A percentile compares a stretch with the other conserved stretches of the same genome.
phyloP scores from a whole-genome alignment of 768 basidiomycete genomes.

The Boletus rubescentipes region DNA sequence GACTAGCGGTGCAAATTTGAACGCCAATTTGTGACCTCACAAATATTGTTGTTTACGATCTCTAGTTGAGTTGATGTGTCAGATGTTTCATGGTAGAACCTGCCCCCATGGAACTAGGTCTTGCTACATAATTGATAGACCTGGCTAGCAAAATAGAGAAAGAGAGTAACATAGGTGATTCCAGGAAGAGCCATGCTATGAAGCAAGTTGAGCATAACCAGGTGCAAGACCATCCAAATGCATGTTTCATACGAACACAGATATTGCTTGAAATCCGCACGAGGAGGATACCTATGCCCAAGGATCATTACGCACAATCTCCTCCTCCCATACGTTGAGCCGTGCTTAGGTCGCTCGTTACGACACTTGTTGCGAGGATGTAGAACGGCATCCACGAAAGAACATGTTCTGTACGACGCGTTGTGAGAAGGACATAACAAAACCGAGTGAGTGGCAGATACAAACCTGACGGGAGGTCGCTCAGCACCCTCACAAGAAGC shows the following conservation, averaged over 20 bases:
- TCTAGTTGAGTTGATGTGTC: neutral
- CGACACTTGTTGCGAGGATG: conserved; percentile 72
- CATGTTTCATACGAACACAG: conserved; percentile 16
- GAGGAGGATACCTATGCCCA: conserved; percentile 11
- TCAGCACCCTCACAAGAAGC: conserved; percentile 66
- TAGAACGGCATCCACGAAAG: conserved; percentile 53
- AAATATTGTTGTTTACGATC: too few species aligned
- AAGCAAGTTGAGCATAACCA: neutral
- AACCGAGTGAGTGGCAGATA: conserved; percentile 2
- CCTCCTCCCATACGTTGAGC: conserved; percentile 64
- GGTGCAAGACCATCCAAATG: conserved; percentile 6
- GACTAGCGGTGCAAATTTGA: too few species aligned
- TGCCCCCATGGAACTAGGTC: neutral
- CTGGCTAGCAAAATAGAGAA: neutral
- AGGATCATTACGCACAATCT: conserved; percentile 19
- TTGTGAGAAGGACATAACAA: conserved; percentile 9
- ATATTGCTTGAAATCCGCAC: conserved; percentile 7
- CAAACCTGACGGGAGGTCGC: conserved; percentile 53
- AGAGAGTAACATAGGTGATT: neutral
- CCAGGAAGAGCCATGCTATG: neutral
- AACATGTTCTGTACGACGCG: conserved; percentile 23
- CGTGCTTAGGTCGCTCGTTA: conserved; percentile 73
- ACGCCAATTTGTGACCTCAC: too few species aligned
- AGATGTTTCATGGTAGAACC: neutral
- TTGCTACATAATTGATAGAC: neutral